phyloP scores from a whole-genome alignment of 768 basidiomycete genomes.

The Cyclocybe cylindracea region DNA sequence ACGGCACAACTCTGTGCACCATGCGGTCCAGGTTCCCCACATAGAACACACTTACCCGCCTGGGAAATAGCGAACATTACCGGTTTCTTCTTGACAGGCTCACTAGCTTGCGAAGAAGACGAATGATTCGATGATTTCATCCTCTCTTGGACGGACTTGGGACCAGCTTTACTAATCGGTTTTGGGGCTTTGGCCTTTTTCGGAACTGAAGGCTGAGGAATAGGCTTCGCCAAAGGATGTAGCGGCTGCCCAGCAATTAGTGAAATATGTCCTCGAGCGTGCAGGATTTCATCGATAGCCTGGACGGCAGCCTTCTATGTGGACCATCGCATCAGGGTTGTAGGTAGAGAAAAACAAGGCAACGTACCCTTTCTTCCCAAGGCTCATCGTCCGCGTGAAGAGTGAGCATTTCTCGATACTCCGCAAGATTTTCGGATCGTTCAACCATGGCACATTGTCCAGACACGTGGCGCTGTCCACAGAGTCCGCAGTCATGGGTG shows the following conservation, averaged over 20 bases:
- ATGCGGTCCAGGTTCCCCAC: slow-evolving; percentile 12
- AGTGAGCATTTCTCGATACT: slow-evolving; percentile 70
- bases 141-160: too few relatives aligned
- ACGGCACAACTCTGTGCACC: slow-evolving; percentile 48
- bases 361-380: slow-evolving; percentile 59
- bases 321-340: slow-evolving; percentile 9
- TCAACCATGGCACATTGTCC: slow-evolving; percentile 67
- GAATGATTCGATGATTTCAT: too few relatives aligned
- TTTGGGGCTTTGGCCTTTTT: slow-evolving; percentile 10
- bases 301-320: slow-evolving; percentile 61
- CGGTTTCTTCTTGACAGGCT: slow-evolving; percentile 3
- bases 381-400: slow-evolving; percentile 66
- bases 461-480: slow-evolving; percentile 51
- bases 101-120: too few relatives aligned
- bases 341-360: not conserved
- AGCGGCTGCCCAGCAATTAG: slow-evolving; percentile 68
- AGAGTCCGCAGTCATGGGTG: slow-evolving; percentile 56
- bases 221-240: slow-evolving; percentile 44
- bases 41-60: not conserved
- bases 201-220: slow-evolving; percentile 10
- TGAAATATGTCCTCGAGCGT: slow-evolving; percentile 52
- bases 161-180: too few relatives aligned
- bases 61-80: not conserved
- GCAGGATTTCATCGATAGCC: slow-evolving; percentile 68
- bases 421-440: slow-evolving; percentile 62